Conservation (phyloP, 2,329 filamentous ascomycete genomes). For the Aspergillus clavatus region DNA sequence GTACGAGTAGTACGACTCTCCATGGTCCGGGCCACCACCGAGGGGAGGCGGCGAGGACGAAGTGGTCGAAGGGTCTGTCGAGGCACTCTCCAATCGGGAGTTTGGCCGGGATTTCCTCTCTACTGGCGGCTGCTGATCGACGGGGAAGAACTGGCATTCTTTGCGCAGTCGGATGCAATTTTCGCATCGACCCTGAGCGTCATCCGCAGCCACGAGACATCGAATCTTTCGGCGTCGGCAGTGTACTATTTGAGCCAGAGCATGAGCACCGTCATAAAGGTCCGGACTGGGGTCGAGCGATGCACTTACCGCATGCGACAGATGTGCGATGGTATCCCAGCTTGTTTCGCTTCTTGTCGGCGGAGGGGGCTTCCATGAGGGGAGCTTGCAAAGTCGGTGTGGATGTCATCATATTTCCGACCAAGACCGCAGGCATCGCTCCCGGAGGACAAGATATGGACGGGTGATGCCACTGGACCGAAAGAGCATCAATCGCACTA, state of each 20-base stretch:
- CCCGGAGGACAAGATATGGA: constrained; percentile 18
- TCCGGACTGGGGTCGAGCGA: too few species aligned
- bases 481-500: constrained; percentile 25
- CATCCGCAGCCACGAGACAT: constrained; percentile 72
- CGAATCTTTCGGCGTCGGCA: constrained; percentile 91
- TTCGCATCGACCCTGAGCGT: constrained; percentile 71
- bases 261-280: too few species aligned
- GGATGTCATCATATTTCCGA: constrained; percentile 32
- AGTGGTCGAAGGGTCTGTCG: constrained; percentile 44
- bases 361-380: constrained; percentile 37
- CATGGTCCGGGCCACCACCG: constrained; percentile 27
- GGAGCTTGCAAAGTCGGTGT: constrained; percentile 29
- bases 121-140: constrained; percentile 66
- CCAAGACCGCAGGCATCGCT: constrained; percentile 36
- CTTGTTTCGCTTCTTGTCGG: constrained; percentile 77
- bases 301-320: constrained; percentile 83
- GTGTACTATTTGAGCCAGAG: constrained; percentile 58
- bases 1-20: constrained; percentile 36
- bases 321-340: constrained; percentile 93
- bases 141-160: constrained; percentile 86
- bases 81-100: constrained; percentile 42
- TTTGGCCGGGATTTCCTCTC: constrained; percentile 44
- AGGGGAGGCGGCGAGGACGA: constrained; percentile 45
- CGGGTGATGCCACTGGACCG: constrained; percentile 14
- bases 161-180: constrained; percentile 95